phyloP scores from a whole-genome alignment of 495 filamentous ascomycete genomes.

The Penicillium odoratum region DNA sequence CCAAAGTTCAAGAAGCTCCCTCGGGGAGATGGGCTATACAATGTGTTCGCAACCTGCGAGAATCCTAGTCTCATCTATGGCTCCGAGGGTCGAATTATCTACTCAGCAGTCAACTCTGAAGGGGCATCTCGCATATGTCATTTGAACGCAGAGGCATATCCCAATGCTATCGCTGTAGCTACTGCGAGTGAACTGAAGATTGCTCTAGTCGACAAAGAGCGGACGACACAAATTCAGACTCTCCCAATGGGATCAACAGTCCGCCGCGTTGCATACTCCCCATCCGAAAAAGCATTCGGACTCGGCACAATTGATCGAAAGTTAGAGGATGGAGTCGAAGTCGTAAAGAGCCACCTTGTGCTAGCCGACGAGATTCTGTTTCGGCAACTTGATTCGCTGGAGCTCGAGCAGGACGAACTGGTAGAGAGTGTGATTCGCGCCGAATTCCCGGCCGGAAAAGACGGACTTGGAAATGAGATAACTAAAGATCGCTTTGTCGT shows the following conservation, averaged over 20 bases:
- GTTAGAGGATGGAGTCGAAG: slow-evolving; percentile 55
- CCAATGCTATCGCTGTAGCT: slow-evolving; percentile 76
- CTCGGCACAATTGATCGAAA: slow-evolving; percentile 77
- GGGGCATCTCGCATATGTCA: slow-evolving; percentile 76
- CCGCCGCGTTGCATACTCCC: slow-evolving; percentile 82
- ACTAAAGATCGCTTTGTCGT: slow-evolving; percentile 78
- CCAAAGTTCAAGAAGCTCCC: slow-evolving; percentile 78
- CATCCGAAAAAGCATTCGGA: slow-evolving; percentile 76
- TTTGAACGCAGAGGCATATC: slow-evolving; percentile 80
- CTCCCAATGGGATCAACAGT: slow-evolving; percentile 79
- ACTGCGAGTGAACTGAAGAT: slow-evolving; percentile 77
- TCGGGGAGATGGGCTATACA: slow-evolving; percentile 59
- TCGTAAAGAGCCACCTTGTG: slow-evolving; percentile 59
- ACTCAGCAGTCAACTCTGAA: slow-evolving; percentile 93
- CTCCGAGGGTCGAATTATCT: slow-evolving; percentile 82
- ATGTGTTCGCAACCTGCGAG: slow-evolving; percentile 91
- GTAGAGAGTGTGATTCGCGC: slow-evolving; percentile 83
- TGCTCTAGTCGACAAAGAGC: slow-evolving; percentile 75
- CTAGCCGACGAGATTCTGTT: slow-evolving; percentile 62
- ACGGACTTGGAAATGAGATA: slow-evolving; percentile 39
- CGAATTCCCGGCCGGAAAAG: slow-evolving; percentile 64
- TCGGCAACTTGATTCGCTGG: slow-evolving; percentile 49
- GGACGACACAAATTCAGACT: slow-evolving; percentile 82
- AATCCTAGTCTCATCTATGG: slow-evolving; percentile 92
- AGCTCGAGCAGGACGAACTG: slow-evolving; percentile 66